These are phyloP conservation scores for Cystofilobasidium ferigula DNA, from an alignment of 768 basidiomycete genomes.

Conservation along the genomic window DNA sequence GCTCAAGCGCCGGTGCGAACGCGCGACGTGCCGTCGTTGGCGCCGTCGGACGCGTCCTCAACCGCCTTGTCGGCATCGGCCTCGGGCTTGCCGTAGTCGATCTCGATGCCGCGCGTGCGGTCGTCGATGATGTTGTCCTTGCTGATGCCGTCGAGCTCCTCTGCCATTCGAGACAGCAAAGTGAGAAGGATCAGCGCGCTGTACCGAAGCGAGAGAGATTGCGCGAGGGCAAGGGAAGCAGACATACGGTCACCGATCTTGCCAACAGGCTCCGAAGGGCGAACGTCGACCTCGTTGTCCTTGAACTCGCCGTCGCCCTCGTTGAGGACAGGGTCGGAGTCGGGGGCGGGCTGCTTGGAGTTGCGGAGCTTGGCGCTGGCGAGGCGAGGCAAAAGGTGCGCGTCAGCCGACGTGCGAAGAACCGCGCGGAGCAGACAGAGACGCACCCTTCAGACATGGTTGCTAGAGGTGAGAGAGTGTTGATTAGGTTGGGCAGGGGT, in stretches of 20 bases:
- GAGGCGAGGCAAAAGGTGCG: background rate
- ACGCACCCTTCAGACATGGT: too few relatives aligned
- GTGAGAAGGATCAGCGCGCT: too few relatives aligned
- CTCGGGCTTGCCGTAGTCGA: background rate
- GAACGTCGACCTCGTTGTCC: background rate
- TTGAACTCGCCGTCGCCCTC: slow-evolving; percentile 14
- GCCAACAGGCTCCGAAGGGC: background rate
- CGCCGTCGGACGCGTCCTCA: background rate
- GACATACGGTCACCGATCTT: background rate
- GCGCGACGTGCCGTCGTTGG: background rate
- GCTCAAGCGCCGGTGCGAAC: background rate
- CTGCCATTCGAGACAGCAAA: background rate
- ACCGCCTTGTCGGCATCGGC: background rate
- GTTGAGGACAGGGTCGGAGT: slow-evolving; percentile 10
- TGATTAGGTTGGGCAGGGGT: too few relatives aligned
- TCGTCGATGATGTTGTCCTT: slow-evolving; percentile 17
- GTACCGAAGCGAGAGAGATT: too few relatives aligned
- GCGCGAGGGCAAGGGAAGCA: too few relatives aligned
- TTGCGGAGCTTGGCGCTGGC: slow-evolving; percentile 7
- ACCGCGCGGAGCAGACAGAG: too few relatives aligned
- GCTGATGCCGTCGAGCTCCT: slow-evolving; percentile 13
- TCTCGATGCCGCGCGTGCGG: background rate
- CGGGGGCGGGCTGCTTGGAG: slow-evolving; percentile 17
- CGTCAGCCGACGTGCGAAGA: too few relatives aligned
- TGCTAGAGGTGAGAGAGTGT: too few relatives aligned